Evolutionary conservation across 805 yeast genomes (phyloP).

Genomic region (Saccharomycopsis microspora): DNA sequence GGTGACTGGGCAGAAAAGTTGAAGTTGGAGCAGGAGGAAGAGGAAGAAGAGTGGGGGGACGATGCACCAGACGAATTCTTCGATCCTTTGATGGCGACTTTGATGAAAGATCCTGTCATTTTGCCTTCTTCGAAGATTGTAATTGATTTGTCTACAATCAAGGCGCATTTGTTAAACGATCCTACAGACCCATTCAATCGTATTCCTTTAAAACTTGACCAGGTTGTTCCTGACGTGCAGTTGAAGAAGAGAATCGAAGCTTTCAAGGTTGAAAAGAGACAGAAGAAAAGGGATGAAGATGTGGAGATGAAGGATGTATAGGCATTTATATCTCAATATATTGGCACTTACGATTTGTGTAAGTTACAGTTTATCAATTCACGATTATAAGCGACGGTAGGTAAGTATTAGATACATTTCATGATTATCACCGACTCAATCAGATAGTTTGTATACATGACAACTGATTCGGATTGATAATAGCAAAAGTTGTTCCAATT

Average conservation of each 20-base stretch:
- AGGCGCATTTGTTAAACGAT: conserved; percentile 87
- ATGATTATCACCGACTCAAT: too few relatives aligned
- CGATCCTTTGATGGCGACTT: conserved; percentile 92
- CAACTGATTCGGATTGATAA: too few relatives aligned
- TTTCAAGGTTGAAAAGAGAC: conserved; percentile 35
- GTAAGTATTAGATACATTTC: too few relatives aligned
- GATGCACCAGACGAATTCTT: conserved; percentile 94
- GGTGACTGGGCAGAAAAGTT: conserved; percentile 54
- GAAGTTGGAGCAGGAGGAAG: conserved; percentile 57
- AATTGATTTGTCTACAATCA: conserved; percentile 85
- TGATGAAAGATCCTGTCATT: conserved; percentile 95
- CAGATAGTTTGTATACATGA: too few relatives aligned
- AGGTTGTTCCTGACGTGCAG: conserved; percentile 70
- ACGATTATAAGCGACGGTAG: too few relatives aligned
- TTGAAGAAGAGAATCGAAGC: conserved; percentile 48
- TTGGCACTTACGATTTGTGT: too few relatives aligned
- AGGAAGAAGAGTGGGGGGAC: conserved; percentile 70
- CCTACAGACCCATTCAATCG: conserved; percentile 97
- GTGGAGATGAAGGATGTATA: conserved; percentile 14
- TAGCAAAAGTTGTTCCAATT: too few relatives aligned
- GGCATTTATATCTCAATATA: too few relatives aligned
- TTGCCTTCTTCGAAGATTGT: conserved; percentile 77
- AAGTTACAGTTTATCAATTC: too few relatives aligned
- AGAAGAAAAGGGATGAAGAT: conserved; percentile 9
- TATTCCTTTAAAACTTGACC: conserved; percentile 80